Percentiles rank a stretch among this genome's conserved stretches.
phyloP scores from a whole-genome alignment of 108 stramenopile species.

The Cyclotella cryptica region DNA sequence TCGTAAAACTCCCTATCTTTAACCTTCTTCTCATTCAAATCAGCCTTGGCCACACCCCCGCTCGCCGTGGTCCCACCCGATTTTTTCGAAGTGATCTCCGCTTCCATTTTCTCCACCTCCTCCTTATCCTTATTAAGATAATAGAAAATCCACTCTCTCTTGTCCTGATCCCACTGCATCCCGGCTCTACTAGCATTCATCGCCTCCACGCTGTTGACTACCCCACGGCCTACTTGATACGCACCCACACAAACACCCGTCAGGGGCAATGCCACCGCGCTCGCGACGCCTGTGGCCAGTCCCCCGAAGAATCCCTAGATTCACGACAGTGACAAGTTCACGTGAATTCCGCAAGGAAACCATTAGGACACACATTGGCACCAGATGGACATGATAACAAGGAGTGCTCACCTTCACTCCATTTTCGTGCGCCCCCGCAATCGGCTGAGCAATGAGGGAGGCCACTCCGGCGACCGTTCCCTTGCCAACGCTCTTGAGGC shows the following conservation, averaged over 20 bases:
- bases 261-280: constrained; percentile 83
- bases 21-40: constrained; percentile 62
- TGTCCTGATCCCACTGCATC: constrained; percentile 87
- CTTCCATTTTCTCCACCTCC: constrained; percentile 61
- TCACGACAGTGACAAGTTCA: too few species aligned
- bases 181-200: constrained; percentile 66
- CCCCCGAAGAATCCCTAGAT: constrained; percentile 77
- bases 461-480: constrained; percentile 84
- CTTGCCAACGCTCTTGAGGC: constrained; percentile 78
- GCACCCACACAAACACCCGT: constrained; percentile 89
- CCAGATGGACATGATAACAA: too few species aligned
- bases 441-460: constrained; percentile 82
- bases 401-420: constrained; percentile 53
- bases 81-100: constrained; percentile 38
- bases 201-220: constrained; percentile 82
- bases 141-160: constrained; percentile 82
- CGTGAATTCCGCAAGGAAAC: too few species aligned
- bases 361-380: too few species aligned
- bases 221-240: constrained; percentile 79
- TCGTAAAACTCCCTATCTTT: constrained; percentile 89
- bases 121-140: constrained; percentile 70
- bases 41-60: constrained; percentile 28
- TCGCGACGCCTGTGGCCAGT: constrained; percentile 80
- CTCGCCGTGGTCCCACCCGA: constrained; percentile 24
- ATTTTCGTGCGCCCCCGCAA: constrained; percentile 83